Percentiles rank a stretch among this genome's conserved stretches.
Evolutionary conservation across 345 rosid genomes (phyloP).

Genomic region (Bruguiera sexangula): DNA sequence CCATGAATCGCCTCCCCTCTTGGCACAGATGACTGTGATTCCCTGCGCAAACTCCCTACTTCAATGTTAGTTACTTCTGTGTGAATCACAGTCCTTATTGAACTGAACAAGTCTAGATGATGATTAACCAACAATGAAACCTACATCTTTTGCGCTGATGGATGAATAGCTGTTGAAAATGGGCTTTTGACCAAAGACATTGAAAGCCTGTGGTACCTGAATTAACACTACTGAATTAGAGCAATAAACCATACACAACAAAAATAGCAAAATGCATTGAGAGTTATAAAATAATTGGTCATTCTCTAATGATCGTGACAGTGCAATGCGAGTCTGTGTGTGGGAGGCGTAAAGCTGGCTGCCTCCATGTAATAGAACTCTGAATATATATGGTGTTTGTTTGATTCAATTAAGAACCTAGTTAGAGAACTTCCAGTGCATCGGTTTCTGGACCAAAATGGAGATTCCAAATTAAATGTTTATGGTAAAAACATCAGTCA

Average conservation of each 20-base stretch:
- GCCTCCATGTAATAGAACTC: too few relatives aligned
- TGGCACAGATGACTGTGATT: slow-evolving; percentile 60
- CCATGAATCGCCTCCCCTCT: slow-evolving; percentile 70
- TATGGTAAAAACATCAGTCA: neutral
- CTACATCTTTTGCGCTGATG: slow-evolving; percentile 59
- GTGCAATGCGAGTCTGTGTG: too few relatives aligned
- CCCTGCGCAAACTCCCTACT: slow-evolving; percentile 51
- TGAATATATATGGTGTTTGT: too few relatives aligned
- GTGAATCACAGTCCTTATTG: neutral
- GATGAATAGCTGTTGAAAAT: slow-evolving; percentile 39
- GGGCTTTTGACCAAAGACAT: slow-evolving; percentile 58
- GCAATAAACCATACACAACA: neutral
- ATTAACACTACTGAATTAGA: neutral
- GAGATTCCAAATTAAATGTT: too few relatives aligned
- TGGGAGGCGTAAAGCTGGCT: too few relatives aligned
- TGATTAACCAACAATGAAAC: slow-evolving; percentile 10
- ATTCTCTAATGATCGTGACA: too few relatives aligned
- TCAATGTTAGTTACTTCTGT: neutral
- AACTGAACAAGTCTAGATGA: neutral
- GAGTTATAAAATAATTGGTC: too few relatives aligned
- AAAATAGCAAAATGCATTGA: neutral
- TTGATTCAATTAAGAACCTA: neutral
- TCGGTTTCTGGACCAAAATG: too few relatives aligned
- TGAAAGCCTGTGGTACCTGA: slow-evolving; percentile 75
- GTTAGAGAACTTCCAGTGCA: too few relatives aligned